These are phyloP conservation scores for Botrytis paeoniae DNA, from an alignment of 2,329 filamentous ascomycete genomes.

Conservation along the genomic window DNA sequence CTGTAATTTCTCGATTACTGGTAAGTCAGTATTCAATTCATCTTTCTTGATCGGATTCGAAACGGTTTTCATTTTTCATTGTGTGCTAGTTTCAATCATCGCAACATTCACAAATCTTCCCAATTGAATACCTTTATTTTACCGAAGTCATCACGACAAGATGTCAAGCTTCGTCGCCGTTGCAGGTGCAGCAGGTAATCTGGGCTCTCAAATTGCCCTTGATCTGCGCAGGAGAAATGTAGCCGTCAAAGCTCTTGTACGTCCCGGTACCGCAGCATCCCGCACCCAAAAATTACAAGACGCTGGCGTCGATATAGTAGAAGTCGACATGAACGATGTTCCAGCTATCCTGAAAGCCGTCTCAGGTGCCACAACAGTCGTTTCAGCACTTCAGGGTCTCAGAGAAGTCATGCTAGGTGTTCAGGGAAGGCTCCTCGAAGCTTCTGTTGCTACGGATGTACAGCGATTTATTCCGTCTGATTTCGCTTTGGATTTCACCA, in stretches of 20 bases:
- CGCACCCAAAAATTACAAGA: conserved; percentile 19
- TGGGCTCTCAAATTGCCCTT: conserved; percentile 21
- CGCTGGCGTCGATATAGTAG: conserved; percentile 16
- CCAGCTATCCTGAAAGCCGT: conserved; percentile 13
- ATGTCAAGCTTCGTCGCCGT: conserved; percentile 22
- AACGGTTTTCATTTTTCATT: neutral
- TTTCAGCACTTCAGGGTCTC: conserved; percentile 20
- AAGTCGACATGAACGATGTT: conserved; percentile 20
- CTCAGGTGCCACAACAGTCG: conserved; percentile 18
- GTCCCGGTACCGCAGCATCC: conserved; percentile 21
- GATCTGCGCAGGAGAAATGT: conserved; percentile 20
- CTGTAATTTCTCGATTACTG: neutral
- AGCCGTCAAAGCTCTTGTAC: conserved; percentile 21
- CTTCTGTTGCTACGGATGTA: conserved; percentile 55
- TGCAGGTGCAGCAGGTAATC: conserved; percentile 21
- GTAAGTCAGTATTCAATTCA: neutral
- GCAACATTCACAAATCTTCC: neutral
- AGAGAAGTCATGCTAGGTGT: conserved; percentile 19
- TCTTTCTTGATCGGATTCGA: neutral
- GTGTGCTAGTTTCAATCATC: neutral
- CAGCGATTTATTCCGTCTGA: conserved; percentile 58
- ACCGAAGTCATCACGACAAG: neutral
- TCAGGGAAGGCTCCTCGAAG: conserved; percentile 43
- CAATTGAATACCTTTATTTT: neutral
- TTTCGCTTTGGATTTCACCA: conserved; percentile 38